These are phyloP conservation scores for Ganoderma sinense DNA, from an alignment of 1,284 basidiomycete species.

Conservation along the genomic window DNA sequence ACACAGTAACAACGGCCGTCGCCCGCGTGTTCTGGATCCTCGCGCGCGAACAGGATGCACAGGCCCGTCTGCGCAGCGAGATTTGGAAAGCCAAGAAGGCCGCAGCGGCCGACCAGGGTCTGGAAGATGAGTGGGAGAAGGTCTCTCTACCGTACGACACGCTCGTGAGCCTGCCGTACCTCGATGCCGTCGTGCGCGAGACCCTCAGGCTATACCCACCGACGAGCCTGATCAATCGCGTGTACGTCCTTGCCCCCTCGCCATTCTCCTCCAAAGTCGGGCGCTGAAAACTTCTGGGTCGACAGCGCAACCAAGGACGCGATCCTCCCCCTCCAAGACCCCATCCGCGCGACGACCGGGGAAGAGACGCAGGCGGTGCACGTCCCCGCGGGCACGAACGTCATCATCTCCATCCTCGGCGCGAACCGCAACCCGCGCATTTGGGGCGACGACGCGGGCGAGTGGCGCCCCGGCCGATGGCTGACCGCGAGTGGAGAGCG, in stretches of 20 bases:
- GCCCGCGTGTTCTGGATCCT: constrained; percentile 39
- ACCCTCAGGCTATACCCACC: constrained; percentile 50
- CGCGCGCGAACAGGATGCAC: constrained; percentile 35
- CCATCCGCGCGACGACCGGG: constrained; percentile 42
- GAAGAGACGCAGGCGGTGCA: constrained; percentile 36
- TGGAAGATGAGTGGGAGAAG: constrained; percentile 12
- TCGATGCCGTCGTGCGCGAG: constrained; percentile 59
- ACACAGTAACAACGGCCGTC: constrained; percentile 40
- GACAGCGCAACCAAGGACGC: constrained; percentile 6
- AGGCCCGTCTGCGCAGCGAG: constrained; percentile 39
- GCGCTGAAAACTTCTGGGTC: too few species aligned
- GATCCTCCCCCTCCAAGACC: constrained; percentile 46
- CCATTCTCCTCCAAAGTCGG: too few species aligned
- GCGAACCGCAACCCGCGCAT: constrained; percentile 36
- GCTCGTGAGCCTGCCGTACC: constrained; percentile 47
- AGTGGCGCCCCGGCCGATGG: constrained; percentile 53
- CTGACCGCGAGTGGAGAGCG: constrained; percentile 36
- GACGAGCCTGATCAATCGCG: constrained; percentile 30
- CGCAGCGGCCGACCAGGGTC: constrained; percentile 6
- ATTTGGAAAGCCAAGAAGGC: constrained; percentile 32
- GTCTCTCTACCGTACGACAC: constrained; percentile 34
- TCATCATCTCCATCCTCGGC: constrained; percentile 33
- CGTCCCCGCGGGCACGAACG: constrained; percentile 29
- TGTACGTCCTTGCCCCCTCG: constrained; percentile 5
- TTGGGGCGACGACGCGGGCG: constrained; percentile 53